Evolutionary conservation across 805 yeast genomes (phyloP), one percentile per base, ranked within the genome.

Genomic region (Maudiozyma serrabonitensis): DNA sequence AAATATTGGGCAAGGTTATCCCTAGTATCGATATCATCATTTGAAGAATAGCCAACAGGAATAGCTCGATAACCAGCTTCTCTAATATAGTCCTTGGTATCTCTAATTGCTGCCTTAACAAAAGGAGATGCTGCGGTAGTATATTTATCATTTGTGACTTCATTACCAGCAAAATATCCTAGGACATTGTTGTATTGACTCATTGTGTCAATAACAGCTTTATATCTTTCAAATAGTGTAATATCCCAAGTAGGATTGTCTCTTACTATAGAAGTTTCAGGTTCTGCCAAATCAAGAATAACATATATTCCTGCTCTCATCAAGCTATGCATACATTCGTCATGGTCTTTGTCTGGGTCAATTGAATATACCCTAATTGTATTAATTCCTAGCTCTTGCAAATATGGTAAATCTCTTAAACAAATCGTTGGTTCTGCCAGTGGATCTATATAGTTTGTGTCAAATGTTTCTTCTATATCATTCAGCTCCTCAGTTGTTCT

Each of bases 81-180:
- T 48, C 72, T 68, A 58, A 93, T 86, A 70, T 93, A 89, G 16
- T 74, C 61, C 70, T 87, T 90, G 63, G 78, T 76, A 66, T 91
- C 99, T 69, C 99, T 83, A 53, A 93, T 76, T 16, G 98, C 96
- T 31, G 98, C 96, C 75, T 91, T 93, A 50, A 93, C 95, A 68
- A 82, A 91, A 1, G 97, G 88, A 28, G 97, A 89, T 32, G 97
- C 87, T 57, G 81, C 83, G 13, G 97, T 86, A 69, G 87, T 90
- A 45, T 88, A 71, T 42, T 69, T 70, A 62, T 87, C 88, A 69
- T 90, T 91, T 52, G 91, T 80, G 48, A 93, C 98, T 75, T 91
- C 99, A 69, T 93, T 93, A 53, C 98, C 99, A 28, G 98, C 98
- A 69, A 91, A 90, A 76, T 87, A 90, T 2, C 98, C 99, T 54